A percentile compares a stretch with the other conserved stretches of the same genome.
Evolutionary conservation across 768 basidiomycete genomes (phyloP).

Genomic region (Hebeloma cylindrosporum): DNA sequence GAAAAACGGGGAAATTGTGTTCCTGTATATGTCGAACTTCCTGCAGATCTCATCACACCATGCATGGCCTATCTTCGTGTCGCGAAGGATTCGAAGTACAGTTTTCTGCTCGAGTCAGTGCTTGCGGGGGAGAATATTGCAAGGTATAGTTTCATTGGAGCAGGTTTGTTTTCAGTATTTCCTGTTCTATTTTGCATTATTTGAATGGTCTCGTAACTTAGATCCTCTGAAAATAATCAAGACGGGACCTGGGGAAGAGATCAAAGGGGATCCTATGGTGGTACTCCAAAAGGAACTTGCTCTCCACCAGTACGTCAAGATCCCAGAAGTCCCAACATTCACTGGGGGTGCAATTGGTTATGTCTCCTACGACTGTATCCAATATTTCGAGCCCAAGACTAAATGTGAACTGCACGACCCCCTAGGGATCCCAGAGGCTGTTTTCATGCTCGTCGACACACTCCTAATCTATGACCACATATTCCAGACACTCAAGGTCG

Average conservation of each 20-base stretch:
- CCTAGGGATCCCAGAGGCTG: constrained; percentile 87
- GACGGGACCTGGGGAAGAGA: constrained; percentile 81
- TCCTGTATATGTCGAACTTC: constrained; percentile 89
- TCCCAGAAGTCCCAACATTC: constrained; percentile 91
- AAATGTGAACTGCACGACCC: constrained; percentile 72
- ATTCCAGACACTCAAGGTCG: constrained; percentile 91
- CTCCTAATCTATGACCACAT: constrained; percentile 97
- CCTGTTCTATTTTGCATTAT: neutral
- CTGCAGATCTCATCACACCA: constrained; percentile 95
- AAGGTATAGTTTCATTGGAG: constrained; percentile 94
- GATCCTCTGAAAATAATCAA: constrained; percentile 93
- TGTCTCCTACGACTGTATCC: constrained; percentile 94
- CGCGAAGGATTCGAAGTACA: constrained; percentile 89
- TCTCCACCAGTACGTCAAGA: constrained; percentile 85
- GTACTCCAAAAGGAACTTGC: constrained; percentile 84
- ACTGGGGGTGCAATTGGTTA: constrained; percentile 98
- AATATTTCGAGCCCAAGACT: constrained; percentile 95
- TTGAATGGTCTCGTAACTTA: no score
- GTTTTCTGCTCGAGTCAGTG: constrained; percentile 93
- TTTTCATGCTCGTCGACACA: constrained; percentile 97
- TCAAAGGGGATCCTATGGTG: constrained; percentile 83
- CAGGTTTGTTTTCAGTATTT: constrained; percentile 55
- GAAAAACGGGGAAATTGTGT: constrained; percentile 91
- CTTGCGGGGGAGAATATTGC: constrained; percentile 87
- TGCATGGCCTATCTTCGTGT: constrained; percentile 95